Evolutionary conservation across 306 rosid species (phyloP), one percentile per base, ranked within the genome.

Genomic region (Sicyos baderoa): DNA sequence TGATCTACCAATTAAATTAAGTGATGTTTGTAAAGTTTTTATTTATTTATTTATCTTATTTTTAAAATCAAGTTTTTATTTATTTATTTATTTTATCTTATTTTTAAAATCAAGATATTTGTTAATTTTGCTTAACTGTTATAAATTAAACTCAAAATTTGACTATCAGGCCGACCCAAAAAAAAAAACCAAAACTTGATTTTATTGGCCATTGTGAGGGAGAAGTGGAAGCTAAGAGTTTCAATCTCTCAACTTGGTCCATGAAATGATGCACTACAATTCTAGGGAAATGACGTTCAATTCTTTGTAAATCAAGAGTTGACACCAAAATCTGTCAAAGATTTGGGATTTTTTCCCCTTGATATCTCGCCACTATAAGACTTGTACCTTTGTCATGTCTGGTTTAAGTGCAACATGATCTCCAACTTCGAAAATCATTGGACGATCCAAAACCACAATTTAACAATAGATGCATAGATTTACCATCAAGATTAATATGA

Each of bases 301-400:
- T 64, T 42, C 70, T 64, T 19, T 0, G 35, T 15, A 64, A 64
- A 66, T 66, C 71, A 66, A 45, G 32, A 66, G 47, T 22, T 66
- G 71, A 66, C 42, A 22, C 21, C 40, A 66, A 27, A 14, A 42
- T 45, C 40, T 21, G 22, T 65, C 13, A 0, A 45, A 21, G 37
- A 45, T 47, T 64, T 64, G 51, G 29, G 53, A 57, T 0, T 11
- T 57, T 7, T 57, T 7, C 7, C n/a, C 6, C 8, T 32, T 16
- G 12, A 35, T n/a, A 21, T 61, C 47, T 37, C 9, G 18, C 52
- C 52, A 63, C 4, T 60, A 35, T 10, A n/a, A 35, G 47, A 60
- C 15, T 35, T 60, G 23, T n/a, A 1, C 23, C 7, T 27, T 60
- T 35, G 13, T 32, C 48, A 9, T 35, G 67, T 60, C 49, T 35